phyloP scores from a whole-genome alignment of 2,329 filamentous ascomycete genomes.

The Sphaerulina musiva region DNA sequence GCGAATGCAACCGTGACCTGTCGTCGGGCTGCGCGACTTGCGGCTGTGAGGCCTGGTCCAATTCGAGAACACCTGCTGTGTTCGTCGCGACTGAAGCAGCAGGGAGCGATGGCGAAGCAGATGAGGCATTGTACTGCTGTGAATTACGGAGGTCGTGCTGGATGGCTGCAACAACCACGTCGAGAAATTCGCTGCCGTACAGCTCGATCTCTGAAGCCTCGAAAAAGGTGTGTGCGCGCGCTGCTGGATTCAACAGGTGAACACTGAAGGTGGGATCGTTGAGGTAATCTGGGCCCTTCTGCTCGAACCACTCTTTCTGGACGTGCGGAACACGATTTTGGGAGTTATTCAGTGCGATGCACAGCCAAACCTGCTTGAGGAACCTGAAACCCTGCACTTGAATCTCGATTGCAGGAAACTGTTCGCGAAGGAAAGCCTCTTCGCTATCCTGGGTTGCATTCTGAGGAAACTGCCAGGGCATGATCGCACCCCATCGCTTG shows the following conservation, averaged over 20 bases:
- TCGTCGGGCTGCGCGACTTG: background rate
- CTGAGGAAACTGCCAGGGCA: conserved; percentile 32
- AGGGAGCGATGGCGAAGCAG: background rate
- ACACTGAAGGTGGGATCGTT: conserved; percentile 20
- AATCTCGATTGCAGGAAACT: conserved; percentile 27
- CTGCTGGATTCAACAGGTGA: conserved; percentile 18
- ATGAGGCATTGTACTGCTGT: background rate
- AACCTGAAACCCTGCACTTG: conserved; percentile 32
- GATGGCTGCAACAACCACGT: conserved; percentile 13
- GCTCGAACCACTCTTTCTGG: conserved; percentile 22
- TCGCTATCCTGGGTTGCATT: conserved; percentile 25
- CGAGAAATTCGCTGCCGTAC: conserved; percentile 21
- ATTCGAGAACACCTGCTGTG: background rate
- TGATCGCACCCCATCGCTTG: conserved; percentile 26
- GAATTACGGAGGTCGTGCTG: conserved; percentile 8
- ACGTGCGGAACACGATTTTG: conserved; percentile 24
- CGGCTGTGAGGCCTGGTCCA: background rate
- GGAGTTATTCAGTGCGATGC: conserved; percentile 30
- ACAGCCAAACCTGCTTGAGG: conserved; percentile 33
- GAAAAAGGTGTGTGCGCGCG: conserved; percentile 24
- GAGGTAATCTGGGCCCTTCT: conserved; percentile 19
- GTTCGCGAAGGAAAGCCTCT: conserved; percentile 28
- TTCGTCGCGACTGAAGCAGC: background rate
- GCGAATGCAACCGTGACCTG: background rate
- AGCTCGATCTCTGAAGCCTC: conserved; percentile 13